Evolutionary conservation across 805 yeast genomes (phyloP).

Genomic region (Kazachstania taianensis): DNA sequence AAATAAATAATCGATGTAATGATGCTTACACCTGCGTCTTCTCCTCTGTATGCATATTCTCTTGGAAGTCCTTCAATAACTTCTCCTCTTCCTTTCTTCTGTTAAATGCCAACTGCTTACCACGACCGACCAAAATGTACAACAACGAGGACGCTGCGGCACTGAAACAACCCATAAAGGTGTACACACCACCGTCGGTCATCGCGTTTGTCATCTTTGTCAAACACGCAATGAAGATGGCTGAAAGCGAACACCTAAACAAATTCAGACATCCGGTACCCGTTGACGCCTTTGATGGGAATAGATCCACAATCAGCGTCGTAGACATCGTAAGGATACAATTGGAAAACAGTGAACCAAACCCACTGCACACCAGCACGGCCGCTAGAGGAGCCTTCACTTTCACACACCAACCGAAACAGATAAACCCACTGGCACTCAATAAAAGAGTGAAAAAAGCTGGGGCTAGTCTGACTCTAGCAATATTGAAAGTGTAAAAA

Average conservation of each 20-base stretch:
- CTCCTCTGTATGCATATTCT: not conserved
- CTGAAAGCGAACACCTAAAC: constrained; percentile 62
- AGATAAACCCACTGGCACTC: constrained; percentile 32
- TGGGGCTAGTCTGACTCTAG: constrained; percentile 44
- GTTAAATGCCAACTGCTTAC: constrained; percentile 3
- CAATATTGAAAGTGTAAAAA: constrained; percentile 40
- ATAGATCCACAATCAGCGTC: constrained; percentile 67
- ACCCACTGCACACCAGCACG: constrained; percentile 47
- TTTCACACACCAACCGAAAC: constrained; percentile 70
- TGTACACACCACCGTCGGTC: constrained; percentile 68
- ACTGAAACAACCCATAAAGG: constrained; percentile 53
- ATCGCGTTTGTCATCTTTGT: constrained; percentile 47
- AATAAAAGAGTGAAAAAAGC: constrained; percentile 34
- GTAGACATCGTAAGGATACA: constrained; percentile 48
- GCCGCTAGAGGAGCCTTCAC: constrained; percentile 39
- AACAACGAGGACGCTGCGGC: constrained; percentile 1
- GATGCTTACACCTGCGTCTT: too few relatives aligned
- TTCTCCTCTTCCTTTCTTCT: constrained; percentile 4
- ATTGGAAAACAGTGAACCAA: constrained; percentile 50
- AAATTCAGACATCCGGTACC: constrained; percentile 67
- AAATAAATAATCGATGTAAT: too few relatives aligned
- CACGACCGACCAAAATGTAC: constrained; percentile 1
- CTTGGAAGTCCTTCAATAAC: constrained; percentile 2
- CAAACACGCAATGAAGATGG: constrained; percentile 58
- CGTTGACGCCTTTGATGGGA: constrained; percentile 60